Evolutionary conservation across 1,139 yeast genomes (phyloP).

Genomic region (Yamadazyma friedrichii): DNA sequence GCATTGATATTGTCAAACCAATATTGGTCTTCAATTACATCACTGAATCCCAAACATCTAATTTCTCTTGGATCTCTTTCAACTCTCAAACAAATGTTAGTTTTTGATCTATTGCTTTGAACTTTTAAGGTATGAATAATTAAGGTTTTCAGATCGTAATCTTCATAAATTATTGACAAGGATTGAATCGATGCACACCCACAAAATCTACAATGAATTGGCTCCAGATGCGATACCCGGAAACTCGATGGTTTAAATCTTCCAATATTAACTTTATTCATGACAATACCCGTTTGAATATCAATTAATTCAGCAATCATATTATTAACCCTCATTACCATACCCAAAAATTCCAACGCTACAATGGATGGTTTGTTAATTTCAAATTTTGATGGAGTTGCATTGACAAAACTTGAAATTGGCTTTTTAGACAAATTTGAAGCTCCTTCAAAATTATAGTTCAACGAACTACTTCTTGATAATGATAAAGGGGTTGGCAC

Average conservation of each 20-base stretch:
- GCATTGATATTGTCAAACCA: slow-evolving; percentile 66
- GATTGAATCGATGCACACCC: slow-evolving; percentile 82
- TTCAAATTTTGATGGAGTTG: slow-evolving; percentile 4
- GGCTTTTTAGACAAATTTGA: background rate
- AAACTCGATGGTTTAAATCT: slow-evolving; percentile 61
- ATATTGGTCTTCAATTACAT: slow-evolving; percentile 67
- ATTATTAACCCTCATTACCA: slow-evolving; percentile 59
- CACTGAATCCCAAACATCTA: slow-evolving; percentile 80
- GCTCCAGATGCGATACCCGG: slow-evolving; percentile 75
- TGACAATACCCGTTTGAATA: slow-evolving; percentile 70
- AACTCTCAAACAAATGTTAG: slow-evolving; percentile 78
- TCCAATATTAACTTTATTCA: slow-evolving; percentile 57
- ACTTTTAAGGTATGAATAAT: slow-evolving; percentile 72
- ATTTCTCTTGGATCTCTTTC: slow-evolving; percentile 92
- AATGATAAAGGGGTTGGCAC: slow-evolving; percentile 12
- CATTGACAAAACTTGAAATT: background rate
- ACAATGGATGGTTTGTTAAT: slow-evolving; percentile 16
- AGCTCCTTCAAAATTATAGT: slow-evolving; percentile 9
- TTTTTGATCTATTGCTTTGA: slow-evolving; percentile 68
- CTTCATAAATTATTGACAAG: slow-evolving; percentile 70
- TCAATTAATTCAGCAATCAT: slow-evolving; percentile 66
- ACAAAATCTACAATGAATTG: slow-evolving; percentile 86
- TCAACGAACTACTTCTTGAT: slow-evolving; percentile 9
- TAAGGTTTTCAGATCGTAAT: slow-evolving; percentile 53
- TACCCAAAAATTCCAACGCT: slow-evolving; percentile 53